phyloP scores from a whole-genome alignment of 495 filamentous ascomycete species.

The Barbatosphaeria neglecta region DNA sequence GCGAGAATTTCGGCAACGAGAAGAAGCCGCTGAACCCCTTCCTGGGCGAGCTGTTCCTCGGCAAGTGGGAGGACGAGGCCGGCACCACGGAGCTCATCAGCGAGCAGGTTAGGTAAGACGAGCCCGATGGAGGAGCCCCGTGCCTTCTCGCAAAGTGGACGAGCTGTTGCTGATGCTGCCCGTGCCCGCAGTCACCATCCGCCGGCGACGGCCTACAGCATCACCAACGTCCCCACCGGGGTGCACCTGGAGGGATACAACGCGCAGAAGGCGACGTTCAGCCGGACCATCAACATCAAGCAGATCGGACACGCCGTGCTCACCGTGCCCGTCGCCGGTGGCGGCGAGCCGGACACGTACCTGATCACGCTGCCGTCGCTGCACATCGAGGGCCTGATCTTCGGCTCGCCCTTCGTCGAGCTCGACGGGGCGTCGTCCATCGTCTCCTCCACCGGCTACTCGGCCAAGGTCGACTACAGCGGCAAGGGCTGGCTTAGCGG shows the following conservation, averaged over 20 bases:
- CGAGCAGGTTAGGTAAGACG: slow-evolving; percentile 53
- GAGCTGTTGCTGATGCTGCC: slow-evolving; percentile 44
- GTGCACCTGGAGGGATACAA: slow-evolving; percentile 91
- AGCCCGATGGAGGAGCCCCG: not conserved
- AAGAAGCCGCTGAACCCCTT: slow-evolving; percentile 96
- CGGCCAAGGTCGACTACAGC: slow-evolving; percentile 85
- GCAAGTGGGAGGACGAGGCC: slow-evolving; percentile 68
- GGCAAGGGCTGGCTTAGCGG: slow-evolving; percentile 90
- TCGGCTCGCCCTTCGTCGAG: slow-evolving; percentile 83
- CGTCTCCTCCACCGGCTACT: slow-evolving; percentile 71
- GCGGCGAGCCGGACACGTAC: slow-evolving; percentile 52
- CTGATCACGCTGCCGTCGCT: slow-evolving; percentile 86
- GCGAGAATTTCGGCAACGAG: slow-evolving; percentile 84
- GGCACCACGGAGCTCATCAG: slow-evolving; percentile 54
- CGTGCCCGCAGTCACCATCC: slow-evolving; percentile 67
- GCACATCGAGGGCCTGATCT: slow-evolving; percentile 90
- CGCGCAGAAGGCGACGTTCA: slow-evolving; percentile 93
- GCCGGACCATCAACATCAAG: slow-evolving; percentile 85
- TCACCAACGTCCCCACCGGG: slow-evolving; percentile 73
- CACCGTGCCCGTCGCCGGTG: slow-evolving; percentile 49
- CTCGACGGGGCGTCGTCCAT: slow-evolving; percentile 76
- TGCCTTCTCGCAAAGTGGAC: slow-evolving; percentile 24
- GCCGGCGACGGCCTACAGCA: slow-evolving; percentile 90
- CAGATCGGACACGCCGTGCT: slow-evolving; percentile 92
- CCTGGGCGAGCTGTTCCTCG: slow-evolving; percentile 82